Conservation (phyloP, 371 early-diverging fungal genomes). For the Mortierella sp. region DNA sequence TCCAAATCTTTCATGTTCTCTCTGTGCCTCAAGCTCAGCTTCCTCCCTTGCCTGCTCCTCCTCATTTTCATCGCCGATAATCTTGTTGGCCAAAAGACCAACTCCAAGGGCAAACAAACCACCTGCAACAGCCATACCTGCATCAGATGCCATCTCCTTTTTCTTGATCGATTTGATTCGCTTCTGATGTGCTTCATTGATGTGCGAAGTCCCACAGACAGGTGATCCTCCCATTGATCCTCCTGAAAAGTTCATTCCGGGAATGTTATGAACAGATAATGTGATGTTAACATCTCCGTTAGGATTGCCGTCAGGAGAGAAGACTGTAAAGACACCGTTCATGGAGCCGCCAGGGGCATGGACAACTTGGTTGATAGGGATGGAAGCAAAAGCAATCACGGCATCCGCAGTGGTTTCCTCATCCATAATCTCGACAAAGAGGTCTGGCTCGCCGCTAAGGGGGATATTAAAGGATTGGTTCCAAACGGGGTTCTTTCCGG, state of each 20-base stretch:
- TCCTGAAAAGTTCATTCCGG: conserved; percentile 54
- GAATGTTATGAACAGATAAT: conserved; percentile 61
- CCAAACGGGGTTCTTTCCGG: conserved; percentile 68
- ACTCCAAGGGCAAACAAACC: conserved; percentile 66
- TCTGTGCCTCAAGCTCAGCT: conserved; percentile 42
- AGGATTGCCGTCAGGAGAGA: conserved; percentile 59
- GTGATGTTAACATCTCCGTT: conserved; percentile 64
- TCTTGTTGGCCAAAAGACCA: conserved; percentile 65
- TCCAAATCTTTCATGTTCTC: conserved; percentile 54
- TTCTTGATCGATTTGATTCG: conserved; percentile 64
- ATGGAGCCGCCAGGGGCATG: conserved; percentile 62
- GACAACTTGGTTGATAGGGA: conserved; percentile 66
- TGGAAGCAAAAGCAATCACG: conserved; percentile 69
- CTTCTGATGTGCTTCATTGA: conserved; percentile 62
- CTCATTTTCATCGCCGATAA: conserved; percentile 58
- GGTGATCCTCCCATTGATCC: conserved; percentile 39
- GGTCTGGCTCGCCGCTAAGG: conserved; percentile 62
- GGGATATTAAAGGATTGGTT: conserved; percentile 66
- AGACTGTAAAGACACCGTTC: conserved; percentile 65
- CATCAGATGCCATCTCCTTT: conserved; percentile 61
- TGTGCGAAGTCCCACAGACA: conserved; percentile 61
- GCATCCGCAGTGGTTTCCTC: conserved; percentile 64
- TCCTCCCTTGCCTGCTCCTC: conserved; percentile 56
- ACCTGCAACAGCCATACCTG: conserved; percentile 61
- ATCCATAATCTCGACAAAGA: conserved; percentile 69